A percentile compares a stretch with the other conserved stretches of the same genome.
These are phyloP conservation scores for Jimgerdemannia flammicorona DNA, from an alignment of 192 early-diverging fungal species.

Conservation along the genomic window DNA sequence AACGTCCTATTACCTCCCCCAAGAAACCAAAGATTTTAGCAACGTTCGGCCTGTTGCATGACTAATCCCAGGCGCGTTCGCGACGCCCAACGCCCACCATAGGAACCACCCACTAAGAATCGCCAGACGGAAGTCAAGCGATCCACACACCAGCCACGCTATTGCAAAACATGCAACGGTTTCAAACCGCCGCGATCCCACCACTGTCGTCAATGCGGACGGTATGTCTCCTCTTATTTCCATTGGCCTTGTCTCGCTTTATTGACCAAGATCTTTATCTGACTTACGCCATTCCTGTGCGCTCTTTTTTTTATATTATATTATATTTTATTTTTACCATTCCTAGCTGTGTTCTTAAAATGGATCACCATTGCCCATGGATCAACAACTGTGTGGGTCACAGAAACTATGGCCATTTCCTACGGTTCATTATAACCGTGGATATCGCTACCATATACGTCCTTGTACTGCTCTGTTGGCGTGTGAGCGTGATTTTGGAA, in stretches of 20 bases:
- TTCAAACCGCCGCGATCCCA: slow-evolving; percentile 79
- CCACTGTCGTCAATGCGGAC: slow-evolving; percentile 73
- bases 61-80: no score
- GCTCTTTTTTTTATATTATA: no score
- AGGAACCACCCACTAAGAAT: background rate
- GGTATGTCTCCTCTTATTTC: slow-evolving; percentile 8
- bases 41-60: background rate
- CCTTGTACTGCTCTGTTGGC: slow-evolving; percentile 47
- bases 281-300: background rate
- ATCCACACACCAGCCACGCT: slow-evolving; percentile 64
- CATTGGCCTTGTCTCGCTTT: background rate
- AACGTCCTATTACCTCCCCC: background rate
- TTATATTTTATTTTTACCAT: background rate
- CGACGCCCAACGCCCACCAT: no score
- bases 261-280: background rate
- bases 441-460: slow-evolving; percentile 53
- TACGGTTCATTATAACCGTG: slow-evolving; percentile 79
- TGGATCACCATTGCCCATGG: slow-evolving; percentile 95
- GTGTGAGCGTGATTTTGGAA: slow-evolving; percentile 44
- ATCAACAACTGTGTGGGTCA: slow-evolving; percentile 86
- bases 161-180: slow-evolving; percentile 58
- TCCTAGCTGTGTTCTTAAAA: slow-evolving; percentile 71
- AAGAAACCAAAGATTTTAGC: background rate
- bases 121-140: slow-evolving; percentile 60
- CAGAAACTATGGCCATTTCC: slow-evolving; percentile 69